Evolutionary conservation across 305 asterid genomes (phyloP).

Genomic region (Solanum hybrid): DNA sequence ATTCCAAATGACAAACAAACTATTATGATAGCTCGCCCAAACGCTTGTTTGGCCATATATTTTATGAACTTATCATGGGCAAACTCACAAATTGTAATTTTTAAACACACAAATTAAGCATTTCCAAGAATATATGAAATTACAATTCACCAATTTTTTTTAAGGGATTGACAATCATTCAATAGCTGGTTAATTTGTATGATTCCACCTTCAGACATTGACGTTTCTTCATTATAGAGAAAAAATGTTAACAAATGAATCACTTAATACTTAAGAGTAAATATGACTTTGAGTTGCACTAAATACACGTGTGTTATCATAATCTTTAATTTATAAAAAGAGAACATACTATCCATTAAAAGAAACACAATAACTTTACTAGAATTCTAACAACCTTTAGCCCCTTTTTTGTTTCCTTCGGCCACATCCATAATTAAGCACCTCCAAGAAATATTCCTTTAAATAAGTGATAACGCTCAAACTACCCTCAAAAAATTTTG

Average conservation of each 20-base stretch:
- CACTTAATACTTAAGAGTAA: not conserved
- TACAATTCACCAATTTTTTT: not conserved
- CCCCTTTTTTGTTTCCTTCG: not conserved
- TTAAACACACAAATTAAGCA: not conserved
- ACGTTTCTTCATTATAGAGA: not conserved
- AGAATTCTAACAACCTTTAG: not conserved
- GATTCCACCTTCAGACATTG: not conserved
- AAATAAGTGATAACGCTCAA: not conserved
- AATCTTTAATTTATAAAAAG: not conserved
- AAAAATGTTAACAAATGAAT: not conserved
- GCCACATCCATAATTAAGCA: not conserved
- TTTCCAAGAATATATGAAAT: not conserved
- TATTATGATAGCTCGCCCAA: not conserved
- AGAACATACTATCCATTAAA: not conserved
- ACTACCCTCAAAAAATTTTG: rapidly evolving
- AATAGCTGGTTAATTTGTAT: not conserved
- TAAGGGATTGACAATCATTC: not conserved
- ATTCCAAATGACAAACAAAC: not conserved
- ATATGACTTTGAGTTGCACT: not conserved
- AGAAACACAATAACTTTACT: not conserved
- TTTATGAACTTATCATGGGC: not conserved
- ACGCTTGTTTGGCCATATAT: not conserved
- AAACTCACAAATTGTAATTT: not conserved
- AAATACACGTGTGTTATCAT: not conserved
- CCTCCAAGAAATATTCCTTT: not conserved